These are phyloP conservation scores for Thermothielavioides terrestris DNA, from an alignment of 495 filamentous ascomycete species.

Conservation along the genomic window DNA sequence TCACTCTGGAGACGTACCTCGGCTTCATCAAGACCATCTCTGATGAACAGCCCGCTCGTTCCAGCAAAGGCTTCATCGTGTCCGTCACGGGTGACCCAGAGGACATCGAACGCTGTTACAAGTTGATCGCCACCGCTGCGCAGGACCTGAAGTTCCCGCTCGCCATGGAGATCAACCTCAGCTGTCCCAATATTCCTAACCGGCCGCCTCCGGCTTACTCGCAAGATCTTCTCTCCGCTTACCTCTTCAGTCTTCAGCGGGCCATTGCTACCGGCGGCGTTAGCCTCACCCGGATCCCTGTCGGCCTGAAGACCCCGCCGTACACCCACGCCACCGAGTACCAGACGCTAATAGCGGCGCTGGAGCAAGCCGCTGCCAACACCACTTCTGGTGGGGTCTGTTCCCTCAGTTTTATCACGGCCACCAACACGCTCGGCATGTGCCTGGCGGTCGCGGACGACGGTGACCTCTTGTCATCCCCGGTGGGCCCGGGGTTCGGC, in stretches of 20 bases:
- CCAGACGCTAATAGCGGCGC: slow-evolving; percentile 39
- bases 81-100: slow-evolving; percentile 54
- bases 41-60: slow-evolving; percentile 21
- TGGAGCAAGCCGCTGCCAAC: slow-evolving; percentile 25
- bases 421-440: slow-evolving; percentile 62
- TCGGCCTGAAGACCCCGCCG: slow-evolving; percentile 64
- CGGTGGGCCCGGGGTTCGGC: slow-evolving; percentile 49
- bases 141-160: slow-evolving; percentile 25
- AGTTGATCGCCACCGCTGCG: slow-evolving; percentile 15
- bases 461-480: slow-evolving; percentile 27
- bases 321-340: slow-evolving; percentile 60
- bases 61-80: slow-evolving; percentile 54
- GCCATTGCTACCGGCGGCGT: neutral
- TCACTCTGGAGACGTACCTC: slow-evolving; percentile 59
- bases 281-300: slow-evolving; percentile 15
- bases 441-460: slow-evolving; percentile 44
- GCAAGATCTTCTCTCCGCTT: slow-evolving; percentile 32
- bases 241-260: slow-evolving; percentile 33
- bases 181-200: slow-evolving; percentile 61
- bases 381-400: slow-evolving; percentile 6
- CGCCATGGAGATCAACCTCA: slow-evolving; percentile 62
- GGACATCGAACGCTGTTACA: slow-evolving; percentile 42
- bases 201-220: slow-evolving; percentile 62
- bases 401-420: slow-evolving; percentile 54
- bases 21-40: slow-evolving; percentile 32